These are phyloP conservation scores for Cladosporium sp. DNA, from an alignment of 2,329 filamentous ascomycete species.

Conservation along the genomic window DNA sequence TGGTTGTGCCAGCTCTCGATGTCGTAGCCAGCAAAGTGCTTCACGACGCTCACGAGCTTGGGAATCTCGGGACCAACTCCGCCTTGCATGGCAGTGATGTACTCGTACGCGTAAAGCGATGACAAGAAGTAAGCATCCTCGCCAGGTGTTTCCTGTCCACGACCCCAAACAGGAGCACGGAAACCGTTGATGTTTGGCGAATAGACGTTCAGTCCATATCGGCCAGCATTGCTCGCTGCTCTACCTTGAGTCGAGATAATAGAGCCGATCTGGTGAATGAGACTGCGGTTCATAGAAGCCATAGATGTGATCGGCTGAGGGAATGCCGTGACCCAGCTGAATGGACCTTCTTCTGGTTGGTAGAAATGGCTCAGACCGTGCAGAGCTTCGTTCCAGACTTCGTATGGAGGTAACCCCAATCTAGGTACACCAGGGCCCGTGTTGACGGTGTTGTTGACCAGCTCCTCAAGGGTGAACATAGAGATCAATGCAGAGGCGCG, in stretches of 20 bases:
- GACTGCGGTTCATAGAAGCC: slow-evolving; percentile 55
- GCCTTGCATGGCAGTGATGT: slow-evolving; percentile 31
- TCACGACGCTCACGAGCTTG: slow-evolving; percentile 38
- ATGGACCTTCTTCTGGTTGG: slow-evolving; percentile 30
- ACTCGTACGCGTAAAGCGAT: slow-evolving; percentile 21
- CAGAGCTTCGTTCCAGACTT: slow-evolving; percentile 54
- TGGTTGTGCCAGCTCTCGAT: slow-evolving; percentile 23
- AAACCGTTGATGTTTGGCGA: slow-evolving; percentile 51
- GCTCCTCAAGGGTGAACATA: slow-evolving; percentile 10
- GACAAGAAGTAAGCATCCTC: slow-evolving; percentile 19
- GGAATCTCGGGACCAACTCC: slow-evolving; percentile 27
- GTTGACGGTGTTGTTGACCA: slow-evolving; percentile 38
- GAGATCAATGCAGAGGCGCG: slow-evolving; percentile 4
- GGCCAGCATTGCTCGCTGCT: slow-evolving; percentile 51
- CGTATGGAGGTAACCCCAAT: slow-evolving; percentile 50
- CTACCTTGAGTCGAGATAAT: slow-evolving; percentile 54
- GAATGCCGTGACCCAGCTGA: slow-evolving; percentile 56
- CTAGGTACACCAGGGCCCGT: slow-evolving; percentile 44
- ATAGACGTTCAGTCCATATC: slow-evolving; percentile 49
- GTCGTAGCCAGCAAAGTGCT: slow-evolving; percentile 37
- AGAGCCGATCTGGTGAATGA: slow-evolving; percentile 50
- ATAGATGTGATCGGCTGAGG: slow-evolving; percentile 55
- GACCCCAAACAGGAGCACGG: slow-evolving; percentile 17
- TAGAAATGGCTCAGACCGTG: slow-evolving; percentile 38
- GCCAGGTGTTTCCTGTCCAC: slow-evolving; percentile 36